Conservation (phyloP, 345 rosid genomes). For the Moricandia moricandioides region DNA sequence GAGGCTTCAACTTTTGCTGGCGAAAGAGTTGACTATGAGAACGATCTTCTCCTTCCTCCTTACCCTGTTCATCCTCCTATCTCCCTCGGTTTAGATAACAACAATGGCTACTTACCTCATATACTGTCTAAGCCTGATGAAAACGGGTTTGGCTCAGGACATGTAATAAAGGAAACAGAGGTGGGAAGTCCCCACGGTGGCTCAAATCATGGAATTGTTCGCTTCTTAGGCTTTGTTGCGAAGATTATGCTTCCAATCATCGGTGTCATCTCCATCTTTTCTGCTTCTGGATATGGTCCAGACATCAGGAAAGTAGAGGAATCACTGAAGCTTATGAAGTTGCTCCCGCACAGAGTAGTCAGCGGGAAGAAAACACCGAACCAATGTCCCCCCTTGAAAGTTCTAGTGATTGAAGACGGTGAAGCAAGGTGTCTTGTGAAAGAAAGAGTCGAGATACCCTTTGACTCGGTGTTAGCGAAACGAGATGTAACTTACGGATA, state of each 20-base stretch:
- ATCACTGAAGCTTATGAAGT: constrained; percentile 34
- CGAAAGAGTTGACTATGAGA: constrained; percentile 60
- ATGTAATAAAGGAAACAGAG: constrained; percentile 34
- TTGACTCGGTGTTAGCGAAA: constrained; percentile 50
- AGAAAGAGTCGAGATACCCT: constrained; percentile 84
- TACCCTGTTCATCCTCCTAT: constrained; percentile 60
- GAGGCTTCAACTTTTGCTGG: constrained; percentile 78
- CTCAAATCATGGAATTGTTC: constrained; percentile 41
- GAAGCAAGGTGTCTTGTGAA: constrained; percentile 82
- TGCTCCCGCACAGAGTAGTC: constrained; percentile 35
- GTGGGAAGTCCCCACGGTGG: constrained; percentile 31
- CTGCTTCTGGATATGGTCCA: constrained; percentile 53
- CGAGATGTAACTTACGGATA: constrained; percentile 80
- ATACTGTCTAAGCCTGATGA: not conserved
- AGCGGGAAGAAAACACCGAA: constrained; percentile 36
- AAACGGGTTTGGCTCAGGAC: constrained; percentile 46
- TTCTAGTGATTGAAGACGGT: constrained; percentile 56
- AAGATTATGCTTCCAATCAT: constrained; percentile 56
- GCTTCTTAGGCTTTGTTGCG: constrained; percentile 52
- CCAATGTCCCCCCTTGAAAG: constrained; percentile 77
- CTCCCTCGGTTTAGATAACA: constrained; percentile 46
- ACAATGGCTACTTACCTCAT: constrained; percentile 40
- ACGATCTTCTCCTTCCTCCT: constrained; percentile 80
- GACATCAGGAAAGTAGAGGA: constrained; percentile 36
- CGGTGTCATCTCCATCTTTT: constrained; percentile 55